phyloP scores from a whole-genome alignment of 768 basidiomycete species.

The Phaeotremella fagi region DNA sequence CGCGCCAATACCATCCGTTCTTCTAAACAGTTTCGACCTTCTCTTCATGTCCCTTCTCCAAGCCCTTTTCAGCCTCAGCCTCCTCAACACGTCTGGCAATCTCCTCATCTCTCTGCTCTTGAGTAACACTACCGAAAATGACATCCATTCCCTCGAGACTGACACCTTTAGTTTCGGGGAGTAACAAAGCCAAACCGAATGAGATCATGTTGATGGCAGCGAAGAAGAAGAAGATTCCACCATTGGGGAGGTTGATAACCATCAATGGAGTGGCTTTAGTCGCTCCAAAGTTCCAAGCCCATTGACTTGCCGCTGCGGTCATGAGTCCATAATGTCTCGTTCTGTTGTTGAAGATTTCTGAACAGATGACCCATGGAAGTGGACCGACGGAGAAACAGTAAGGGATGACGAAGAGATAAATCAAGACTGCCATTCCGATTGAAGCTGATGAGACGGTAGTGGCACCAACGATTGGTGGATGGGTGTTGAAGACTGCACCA shows the following conservation, averaged over 20 bases:
- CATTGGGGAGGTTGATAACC: slow-evolving; percentile 33
- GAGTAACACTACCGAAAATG: slow-evolving; percentile 36
- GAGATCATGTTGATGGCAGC: slow-evolving; percentile 31
- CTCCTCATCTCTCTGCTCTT: slow-evolving; percentile 37
- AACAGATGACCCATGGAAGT: slow-evolving; percentile 62
- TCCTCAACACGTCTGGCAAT: slow-evolving; percentile 15
- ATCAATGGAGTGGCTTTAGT: slow-evolving; percentile 36
- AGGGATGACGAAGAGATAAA: slow-evolving; percentile 82
- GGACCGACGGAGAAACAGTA: slow-evolving; percentile 81
- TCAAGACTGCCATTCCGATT: slow-evolving; percentile 69
- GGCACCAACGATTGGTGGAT: slow-evolving; percentile 53
- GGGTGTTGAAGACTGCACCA: slow-evolving; percentile 74
- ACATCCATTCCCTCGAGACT: slow-evolving; percentile 36
- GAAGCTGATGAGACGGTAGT: slow-evolving; percentile 51
- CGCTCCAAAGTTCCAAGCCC: slow-evolving; percentile 38
- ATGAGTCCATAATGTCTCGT: slow-evolving; percentile 77
- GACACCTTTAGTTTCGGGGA: slow-evolving; percentile 28
- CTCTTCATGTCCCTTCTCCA: not conserved
- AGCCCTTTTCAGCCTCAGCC: not conserved
- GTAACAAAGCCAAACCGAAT: slow-evolving; percentile 6
- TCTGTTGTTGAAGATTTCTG: slow-evolving; percentile 81
- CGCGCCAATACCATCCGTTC: too few relatives aligned
- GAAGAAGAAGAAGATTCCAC: slow-evolving; percentile 45
- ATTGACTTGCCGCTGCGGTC: slow-evolving; percentile 70
- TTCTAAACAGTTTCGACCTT: not conserved